Conservation (phyloP, 1,284 basidiomycete species). For the Sporisorium scitamineum region DNA sequence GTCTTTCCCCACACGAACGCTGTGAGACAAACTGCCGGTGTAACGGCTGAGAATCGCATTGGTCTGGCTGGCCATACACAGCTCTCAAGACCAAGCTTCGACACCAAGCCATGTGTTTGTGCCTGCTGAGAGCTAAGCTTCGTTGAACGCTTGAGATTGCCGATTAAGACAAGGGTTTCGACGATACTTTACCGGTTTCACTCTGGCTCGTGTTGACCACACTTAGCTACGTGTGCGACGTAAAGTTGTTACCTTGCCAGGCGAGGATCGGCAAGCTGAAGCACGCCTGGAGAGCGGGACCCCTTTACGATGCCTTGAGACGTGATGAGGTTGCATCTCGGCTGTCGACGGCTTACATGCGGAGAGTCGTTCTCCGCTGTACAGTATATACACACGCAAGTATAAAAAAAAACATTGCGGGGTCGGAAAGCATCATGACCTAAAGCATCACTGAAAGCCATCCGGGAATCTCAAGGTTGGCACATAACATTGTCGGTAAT, state of each 20-base stretch:
- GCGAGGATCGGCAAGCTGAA: conserved; percentile 26
- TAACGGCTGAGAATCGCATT: not conserved
- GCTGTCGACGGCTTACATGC: conserved; percentile 11
- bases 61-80: not conserved
- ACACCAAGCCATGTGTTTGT: not conserved
- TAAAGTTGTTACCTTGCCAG: not conserved
- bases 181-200: conserved; percentile 8
- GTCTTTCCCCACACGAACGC: not conserved
- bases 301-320: not conserved
- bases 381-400: too few species aligned
- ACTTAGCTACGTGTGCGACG: not conserved
- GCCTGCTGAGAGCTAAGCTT: not conserved
- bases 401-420: not conserved
- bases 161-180: conserved; percentile 3
- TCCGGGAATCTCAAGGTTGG: conserved; percentile 1
- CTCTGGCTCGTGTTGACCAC: not conserved
- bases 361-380: not conserved
- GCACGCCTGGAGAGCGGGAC: not conserved
- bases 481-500: conserved; percentile 2
- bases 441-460: not conserved
- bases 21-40: conserved; percentile 11
- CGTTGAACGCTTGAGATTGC: conserved; percentile 15
- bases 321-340: conserved; percentile 21
- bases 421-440: not conserved
- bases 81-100: not conserved